Conservation (phyloP, 2,329 filamentous ascomycete genomes). For the Monilinia fructicola region DNA sequence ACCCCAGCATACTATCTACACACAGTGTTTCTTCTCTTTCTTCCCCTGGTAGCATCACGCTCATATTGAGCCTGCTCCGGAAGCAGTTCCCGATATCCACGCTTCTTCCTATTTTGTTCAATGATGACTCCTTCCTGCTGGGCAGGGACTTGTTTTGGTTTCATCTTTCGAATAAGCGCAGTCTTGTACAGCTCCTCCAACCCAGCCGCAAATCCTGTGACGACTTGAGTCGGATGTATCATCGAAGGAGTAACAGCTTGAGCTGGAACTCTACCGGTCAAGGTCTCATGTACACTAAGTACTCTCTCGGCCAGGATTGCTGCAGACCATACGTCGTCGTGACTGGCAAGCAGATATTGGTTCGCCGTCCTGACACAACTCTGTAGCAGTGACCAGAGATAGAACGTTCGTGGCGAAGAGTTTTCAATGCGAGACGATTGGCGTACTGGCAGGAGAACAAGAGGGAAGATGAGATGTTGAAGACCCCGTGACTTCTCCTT, state of each 20-base stretch:
- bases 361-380: accelerated
- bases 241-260: accelerated
- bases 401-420: too few species aligned
- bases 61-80: neutral
- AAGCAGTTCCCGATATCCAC: neutral
- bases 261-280: neutral
- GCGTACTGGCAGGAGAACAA: neutral
- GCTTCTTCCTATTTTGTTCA: neutral
- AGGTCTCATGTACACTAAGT: neutral
- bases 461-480: neutral
- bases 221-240: neutral
- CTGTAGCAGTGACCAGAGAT: neutral
- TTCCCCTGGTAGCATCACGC: too few species aligned
- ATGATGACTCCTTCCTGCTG: neutral
- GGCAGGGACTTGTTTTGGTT: too few species aligned
- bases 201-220: neutral
- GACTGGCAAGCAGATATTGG: neutral
- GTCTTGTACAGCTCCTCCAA: neutral
- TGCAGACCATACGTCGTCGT: conserved; percentile 7
- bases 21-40: neutral
- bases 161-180: neutral
- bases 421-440: neutral
- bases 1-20: neutral
- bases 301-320: neutral
- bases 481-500: neutral